Evolutionary conservation across 164 flowering plant species (phyloP), one percentile per base, ranked within the genome.

Genomic region (Magnolia officinalis): DNA sequence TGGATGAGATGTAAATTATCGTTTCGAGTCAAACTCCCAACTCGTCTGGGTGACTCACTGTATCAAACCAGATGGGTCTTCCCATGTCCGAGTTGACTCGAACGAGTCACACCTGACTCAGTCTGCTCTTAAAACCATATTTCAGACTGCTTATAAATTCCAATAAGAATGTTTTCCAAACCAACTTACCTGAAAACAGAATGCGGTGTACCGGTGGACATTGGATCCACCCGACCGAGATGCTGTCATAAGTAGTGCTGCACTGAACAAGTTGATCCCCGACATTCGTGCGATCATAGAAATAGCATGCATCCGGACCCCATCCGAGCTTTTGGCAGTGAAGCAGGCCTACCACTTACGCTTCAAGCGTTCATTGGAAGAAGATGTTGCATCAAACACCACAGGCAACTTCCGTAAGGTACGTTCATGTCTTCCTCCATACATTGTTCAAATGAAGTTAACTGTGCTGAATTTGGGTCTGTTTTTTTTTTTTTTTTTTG

Each of bases 161-260:
- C 29, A 11, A 0, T 29, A n/a, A n/a, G 1, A 24, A 55, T 24
- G 7, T 61, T 18, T 9, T 11, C 8, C 4, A 67, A 31, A n/a
- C 45, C 20, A 37, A 63, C 14, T 20, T 18, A 9, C 61, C 7
- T 68, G 26, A 21, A 10, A 18, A 21, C 70, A 89, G 91, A 85
- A 70, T 82, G 91, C 90, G 0, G 72, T 87, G 18, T 85, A 82
- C 71, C 83, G 86, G 6, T 94, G 97, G 97, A 82, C 89, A 11
- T 76, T 87, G 78, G 90, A 87, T 49, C 93, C 98, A 20, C 85
- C 84, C 0, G 98, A 95, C n/a, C 86, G 98, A 3, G 91, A 93
- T 81, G 97, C 98, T 0, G 84, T 83, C 13, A 72, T 95, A 70
- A 87, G 87, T 51, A 78, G 92, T 77, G 86, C 81, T 26, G 92